These are phyloP conservation scores for Senna siamea DNA, from an alignment of 306 rosid species.

Conservation along the genomic window DNA sequence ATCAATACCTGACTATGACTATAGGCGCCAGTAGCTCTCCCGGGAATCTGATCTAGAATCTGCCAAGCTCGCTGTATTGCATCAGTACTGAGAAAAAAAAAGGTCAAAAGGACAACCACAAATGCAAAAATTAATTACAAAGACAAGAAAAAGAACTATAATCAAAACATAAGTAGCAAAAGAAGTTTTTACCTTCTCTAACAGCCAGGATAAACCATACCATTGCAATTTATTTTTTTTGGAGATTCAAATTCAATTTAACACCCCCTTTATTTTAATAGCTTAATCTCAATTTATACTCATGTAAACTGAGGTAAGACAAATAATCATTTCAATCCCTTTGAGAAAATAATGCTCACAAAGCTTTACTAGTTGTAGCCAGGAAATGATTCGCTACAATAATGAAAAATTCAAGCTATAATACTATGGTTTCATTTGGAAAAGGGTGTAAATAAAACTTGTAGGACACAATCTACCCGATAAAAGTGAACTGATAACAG, in stretches of 20 bases:
- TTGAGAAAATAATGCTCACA: background rate
- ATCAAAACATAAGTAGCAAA: background rate
- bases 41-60: slow-evolving; percentile 76
- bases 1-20: slow-evolving; percentile 70
- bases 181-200: background rate
- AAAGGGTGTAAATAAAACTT: background rate
- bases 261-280: background rate
- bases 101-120: slow-evolving; percentile 20
- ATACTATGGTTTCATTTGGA: background rate
- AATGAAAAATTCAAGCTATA: background rate
- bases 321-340: background rate
- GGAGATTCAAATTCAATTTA: background rate
- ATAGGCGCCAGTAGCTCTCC: slow-evolving; percentile 80
- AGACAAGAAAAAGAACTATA: background rate
- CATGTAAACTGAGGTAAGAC: background rate
- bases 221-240: no score
- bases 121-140: background rate
- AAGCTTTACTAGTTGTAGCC: background rate
- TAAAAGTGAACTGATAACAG: background rate
- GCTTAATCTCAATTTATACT: background rate
- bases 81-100: slow-evolving; percentile 41
- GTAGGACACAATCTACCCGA: background rate
- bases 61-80: slow-evolving; percentile 69
- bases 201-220: no score
- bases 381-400: background rate